Base-by-base conservation (phyloP, 2,329 filamentous ascomycete species). In the Thermothelomyces thermophilus region DNA sequence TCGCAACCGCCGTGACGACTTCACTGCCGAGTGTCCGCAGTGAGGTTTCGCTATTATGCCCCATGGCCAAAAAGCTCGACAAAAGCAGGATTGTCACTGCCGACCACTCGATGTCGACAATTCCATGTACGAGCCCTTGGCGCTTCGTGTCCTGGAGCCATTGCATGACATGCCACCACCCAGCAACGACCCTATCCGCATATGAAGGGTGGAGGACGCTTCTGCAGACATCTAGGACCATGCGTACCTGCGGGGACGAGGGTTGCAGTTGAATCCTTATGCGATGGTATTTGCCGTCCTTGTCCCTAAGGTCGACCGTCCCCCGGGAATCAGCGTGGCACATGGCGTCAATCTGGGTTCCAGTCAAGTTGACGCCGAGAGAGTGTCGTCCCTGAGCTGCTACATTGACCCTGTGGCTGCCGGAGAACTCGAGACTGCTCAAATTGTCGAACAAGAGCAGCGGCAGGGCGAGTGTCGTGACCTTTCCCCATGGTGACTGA, bases 401-500 rank as follows among this genome's bases (percentile, higher is more conserved):
- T 34, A 77, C 73, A 48, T 76, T 74, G 16, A 74, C 65, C 39
- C 30, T 47, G 48, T 69, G 69, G 37, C 75, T 74, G 16, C 75
- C 73, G 41, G 71, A 67, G 53, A 78, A 79, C 46, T 80, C 79
- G 33, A 86, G 68, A 50, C 74, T 78, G 58, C 79, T 75, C 22
- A 76, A 71, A 55, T 85, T 80, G 50, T 82, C 75, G 19, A 81
- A 64, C 52, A 75, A 74, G 17, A 89, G 69, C 24, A 74, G 58
- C 2, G 85, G 83, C 2, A 89, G 67, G 0, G 75, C 70, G n/a
- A 90, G 68, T 37, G 80, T 81, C n/a, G 82, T 80, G 11, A 86
- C 73, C 46, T 77, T 76, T 50, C 83, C 83, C 86, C 86, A 90
- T 0, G 85, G 86, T 5, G 84, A 84, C 64, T 90, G 86, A 9